Evolutionary conservation across 225 moss, liverwort and hornwort genomes (phyloP), one percentile per base, ranked within the genome.

Genomic region (Marchantia polymorpha): DNA sequence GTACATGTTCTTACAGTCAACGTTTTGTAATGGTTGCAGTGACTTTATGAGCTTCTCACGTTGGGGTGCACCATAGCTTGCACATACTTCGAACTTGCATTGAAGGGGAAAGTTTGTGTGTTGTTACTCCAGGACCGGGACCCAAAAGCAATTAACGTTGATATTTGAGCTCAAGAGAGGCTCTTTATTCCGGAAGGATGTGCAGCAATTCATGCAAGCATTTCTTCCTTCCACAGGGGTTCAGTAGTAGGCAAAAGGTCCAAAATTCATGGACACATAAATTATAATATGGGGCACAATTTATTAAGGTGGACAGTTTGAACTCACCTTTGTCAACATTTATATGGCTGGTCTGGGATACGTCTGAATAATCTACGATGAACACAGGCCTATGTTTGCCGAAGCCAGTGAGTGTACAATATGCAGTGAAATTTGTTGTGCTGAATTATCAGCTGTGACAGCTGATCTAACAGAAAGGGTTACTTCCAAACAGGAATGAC

Each of bases 71-170:
- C 60, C 16, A 31, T 76, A 76, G 59, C 22, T 61, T 63, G 29
- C 75, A 75, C 75, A 39, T 27, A 47, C 60, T 72, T 73, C 48
- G 63, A 79, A 86, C 60, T 81, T 73, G 77, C 68, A 72, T 54
- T 78, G 78, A 79, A 73, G 76, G 73, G 55, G 64, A 30, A 16
- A 73, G 81, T 73, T 74, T 81, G 61, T 84, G 86, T 87, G 58
- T 83, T 86, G 78, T 77, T 72, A 82, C 84, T 81, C 54, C 83
- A 87, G 87, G 83, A 79, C 54, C 83, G 84, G 87, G 83, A 79
- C 83, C 82, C 52, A n/a, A 50, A 60, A 84, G 84, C 56, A 81
- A 76, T 75, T 87, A 75, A 87, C 22, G 82, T 76, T 82, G 58
- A 76, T 61, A 59, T 6, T 0, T 46, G 29, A 76, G 60, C 76